Evolutionary conservation across 2,329 filamentous ascomycete species (phyloP).

Genomic region (Alternaria longipes): DNA sequence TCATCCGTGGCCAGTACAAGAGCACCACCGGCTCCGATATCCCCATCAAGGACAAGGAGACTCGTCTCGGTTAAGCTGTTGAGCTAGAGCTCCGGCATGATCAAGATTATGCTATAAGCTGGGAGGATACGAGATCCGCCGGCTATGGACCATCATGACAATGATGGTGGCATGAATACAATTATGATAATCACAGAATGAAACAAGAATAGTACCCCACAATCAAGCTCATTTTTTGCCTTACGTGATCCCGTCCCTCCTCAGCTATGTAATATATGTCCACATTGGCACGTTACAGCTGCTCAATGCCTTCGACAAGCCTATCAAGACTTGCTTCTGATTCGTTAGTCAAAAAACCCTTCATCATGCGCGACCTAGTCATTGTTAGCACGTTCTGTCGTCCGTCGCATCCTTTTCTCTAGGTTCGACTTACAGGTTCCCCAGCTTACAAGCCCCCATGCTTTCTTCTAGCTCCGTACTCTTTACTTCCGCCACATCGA

Average conservation of each 20-base stretch:
- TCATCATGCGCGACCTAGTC: constrained; percentile 34
- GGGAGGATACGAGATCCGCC: constrained; percentile 22
- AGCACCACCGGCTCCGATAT: constrained; percentile 72
- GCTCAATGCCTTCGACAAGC: constrained; percentile 26
- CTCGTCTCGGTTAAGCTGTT: constrained; percentile 30
- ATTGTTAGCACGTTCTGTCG: constrained; percentile 21
- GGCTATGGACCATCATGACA: constrained; percentile 13
- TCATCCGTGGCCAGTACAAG: constrained; percentile 77
- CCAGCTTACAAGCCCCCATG: constrained; percentile 45
- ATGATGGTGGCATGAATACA: not conserved
- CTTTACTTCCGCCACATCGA: constrained; percentile 82
- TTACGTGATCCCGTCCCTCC: not conserved
- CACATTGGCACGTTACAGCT: constrained; percentile 11
- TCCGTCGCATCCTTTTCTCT: constrained; percentile 19
- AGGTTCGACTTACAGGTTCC: constrained; percentile 43
- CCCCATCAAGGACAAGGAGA: constrained; percentile 74
- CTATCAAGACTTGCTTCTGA: constrained; percentile 28
- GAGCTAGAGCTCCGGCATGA: not conserved
- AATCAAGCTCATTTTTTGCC: not conserved
- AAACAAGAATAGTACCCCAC: not conserved
- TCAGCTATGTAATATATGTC: not conserved
- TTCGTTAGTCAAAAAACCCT: constrained; percentile 34
- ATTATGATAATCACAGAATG: constrained; percentile 25
- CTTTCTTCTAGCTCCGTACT: constrained; percentile 81
- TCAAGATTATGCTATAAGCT: constrained; percentile 4